Conservation (phyloP, 352 stramenopile genomes). For the Lagenidium giganteum region DNA sequence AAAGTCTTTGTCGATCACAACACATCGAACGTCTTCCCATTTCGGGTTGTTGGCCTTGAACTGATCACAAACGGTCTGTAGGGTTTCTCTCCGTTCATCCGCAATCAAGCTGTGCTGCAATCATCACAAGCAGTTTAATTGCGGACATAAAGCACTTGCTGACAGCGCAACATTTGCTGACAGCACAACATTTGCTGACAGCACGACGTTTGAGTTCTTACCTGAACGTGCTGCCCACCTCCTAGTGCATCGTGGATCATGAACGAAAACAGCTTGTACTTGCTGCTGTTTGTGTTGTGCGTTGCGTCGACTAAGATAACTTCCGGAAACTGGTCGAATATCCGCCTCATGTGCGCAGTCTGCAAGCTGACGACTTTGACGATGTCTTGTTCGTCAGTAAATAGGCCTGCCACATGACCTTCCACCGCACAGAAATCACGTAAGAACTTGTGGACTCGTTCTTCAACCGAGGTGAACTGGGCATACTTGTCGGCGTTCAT, state of each 20-base stretch:
- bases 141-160: too few species aligned
- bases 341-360: constrained; percentile 1
- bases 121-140: too few species aligned
- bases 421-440: neutral
- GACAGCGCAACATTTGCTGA: too few species aligned
- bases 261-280: constrained; percentile 5
- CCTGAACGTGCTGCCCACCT: constrained; percentile 4
- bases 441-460: neutral
- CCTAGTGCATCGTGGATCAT: constrained; percentile 5
- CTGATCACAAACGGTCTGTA: neutral
- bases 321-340: constrained; percentile 1
- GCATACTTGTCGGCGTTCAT: constrained; percentile 1
- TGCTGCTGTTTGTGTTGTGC: constrained; percentile 3
- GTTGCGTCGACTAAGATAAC: constrained; percentile 5
- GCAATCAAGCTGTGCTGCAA: constrained; percentile 3
- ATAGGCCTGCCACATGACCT: neutral
- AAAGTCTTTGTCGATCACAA: constrained; percentile 5
- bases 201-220: too few species aligned
- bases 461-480: neutral
- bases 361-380: constrained; percentile 1
- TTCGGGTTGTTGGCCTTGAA: constrained; percentile 5
- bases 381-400: neutral
- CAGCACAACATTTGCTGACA: too few species aligned
- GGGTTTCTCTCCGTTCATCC: neutral
- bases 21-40: constrained; percentile 1